Base-by-base conservation (phyloP, 208 protist species). In the Wallacemonas sp. region DNA sequence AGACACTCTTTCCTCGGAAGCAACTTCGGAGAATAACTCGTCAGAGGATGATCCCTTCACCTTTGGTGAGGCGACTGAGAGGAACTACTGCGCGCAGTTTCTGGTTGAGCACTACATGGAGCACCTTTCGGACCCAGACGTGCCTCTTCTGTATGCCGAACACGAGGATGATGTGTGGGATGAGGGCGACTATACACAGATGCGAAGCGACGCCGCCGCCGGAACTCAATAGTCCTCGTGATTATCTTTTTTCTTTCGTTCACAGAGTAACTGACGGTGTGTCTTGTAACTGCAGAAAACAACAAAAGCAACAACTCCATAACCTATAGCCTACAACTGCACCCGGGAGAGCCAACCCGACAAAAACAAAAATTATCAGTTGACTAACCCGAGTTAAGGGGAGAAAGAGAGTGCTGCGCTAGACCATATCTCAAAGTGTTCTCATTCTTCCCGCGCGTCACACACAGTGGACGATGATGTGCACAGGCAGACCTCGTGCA, bases 161-260 rank as follows among this genome's bases (percentile, higher is more conserved):
- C 11, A 41, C 52, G 90, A 87, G 10, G 87, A 95, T 50, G 90
- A 93, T 25, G 87, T 95, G 10, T 95, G 90, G 90, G 90, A 95
- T 57, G 90, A 90, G 5, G 90, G 90, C 4, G 87, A 91, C 44
- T 86, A 87, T 46, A 67, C 68, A 33, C 66, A 72, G 23, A 77
- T 84, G 70, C 41, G 42, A 38, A 49, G 42, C 39, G 57, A 31
- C 39, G n/a, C 25, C 5, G 42, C 10, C 3, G n/a, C 14, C 12
- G n/a, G n/a, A n/a, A n/a, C n/a, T n/a, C n/a, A n/a, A n/a, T n/a
- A n/a, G n/a, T n/a, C n/a, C 28, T 11, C 25, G 33, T 61, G 5
- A 8, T 39, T 18, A 48, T 18, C 23, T 22, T 54, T 18, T 63
- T 54, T 55, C 25, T 49, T 59, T 62, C 61, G 14, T 41, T 70